Conservation (phyloP, 1,139 yeast species). For the Hyphopichia khmerensis region DNA sequence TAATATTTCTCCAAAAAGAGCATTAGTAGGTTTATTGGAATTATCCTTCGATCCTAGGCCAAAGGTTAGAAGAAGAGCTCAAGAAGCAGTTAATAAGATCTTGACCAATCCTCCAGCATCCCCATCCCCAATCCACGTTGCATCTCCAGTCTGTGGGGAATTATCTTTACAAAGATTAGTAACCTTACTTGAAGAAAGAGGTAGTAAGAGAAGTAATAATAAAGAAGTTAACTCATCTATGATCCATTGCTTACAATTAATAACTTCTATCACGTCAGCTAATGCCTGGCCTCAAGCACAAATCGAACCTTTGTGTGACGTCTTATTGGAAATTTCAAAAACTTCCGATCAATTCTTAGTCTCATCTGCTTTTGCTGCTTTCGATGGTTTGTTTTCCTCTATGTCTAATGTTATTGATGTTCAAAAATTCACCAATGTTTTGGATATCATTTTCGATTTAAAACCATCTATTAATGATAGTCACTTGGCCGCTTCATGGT, state of each 20-base stretch:
- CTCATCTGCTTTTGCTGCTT: constrained; percentile 78
- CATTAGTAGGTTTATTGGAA: constrained; percentile 76
- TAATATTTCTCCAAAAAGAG: constrained; percentile 77
- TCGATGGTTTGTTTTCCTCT: constrained; percentile 81
- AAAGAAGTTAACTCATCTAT: constrained; percentile 54
- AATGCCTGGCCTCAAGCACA: constrained; percentile 79
- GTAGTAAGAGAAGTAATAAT: constrained; percentile 38
- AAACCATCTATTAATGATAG: constrained; percentile 81
- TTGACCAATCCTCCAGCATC: constrained; percentile 74
- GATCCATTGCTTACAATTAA: constrained; percentile 77
- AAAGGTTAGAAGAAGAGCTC: constrained; percentile 93
- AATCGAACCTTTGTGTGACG: constrained; percentile 73
- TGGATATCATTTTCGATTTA: constrained; percentile 73
- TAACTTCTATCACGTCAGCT: constrained; percentile 65
- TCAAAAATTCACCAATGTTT: constrained; percentile 60
- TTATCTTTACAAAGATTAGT: constrained; percentile 57
- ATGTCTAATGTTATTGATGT: constrained; percentile 64
- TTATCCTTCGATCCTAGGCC: constrained; percentile 88
- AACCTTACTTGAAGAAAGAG: constrained; percentile 33
- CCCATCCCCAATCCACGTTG: constrained; percentile 79
- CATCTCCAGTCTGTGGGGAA: constrained; percentile 67
- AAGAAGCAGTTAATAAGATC: constrained; percentile 71
- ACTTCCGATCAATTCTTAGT: constrained; percentile 84
- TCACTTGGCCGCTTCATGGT: constrained; percentile 91
- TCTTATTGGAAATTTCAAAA: constrained; percentile 70